phyloP scores from a whole-genome alignment of 1,139 yeast species.

The Taphrina sp. region DNA sequence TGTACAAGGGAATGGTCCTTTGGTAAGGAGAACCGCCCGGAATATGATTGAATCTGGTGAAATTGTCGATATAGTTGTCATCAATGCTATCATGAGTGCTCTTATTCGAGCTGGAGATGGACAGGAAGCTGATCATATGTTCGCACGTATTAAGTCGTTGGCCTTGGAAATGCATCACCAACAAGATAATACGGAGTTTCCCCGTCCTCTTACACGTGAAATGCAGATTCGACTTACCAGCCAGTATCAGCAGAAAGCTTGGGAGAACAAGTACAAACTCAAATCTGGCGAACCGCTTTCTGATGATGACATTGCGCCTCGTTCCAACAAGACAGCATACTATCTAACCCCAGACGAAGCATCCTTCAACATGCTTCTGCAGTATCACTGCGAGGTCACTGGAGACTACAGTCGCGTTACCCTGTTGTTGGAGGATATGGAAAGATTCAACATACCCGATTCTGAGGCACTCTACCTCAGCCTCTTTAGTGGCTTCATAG shows the following conservation, averaged over 20 bases:
- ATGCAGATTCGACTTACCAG: slow-evolving; percentile 1
- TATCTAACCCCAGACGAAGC: slow-evolving; percentile 16
- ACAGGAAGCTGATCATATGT: slow-evolving; percentile 25
- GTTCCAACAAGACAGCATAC: not conserved
- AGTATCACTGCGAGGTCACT: slow-evolving; percentile 18
- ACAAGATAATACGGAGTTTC: not conserved
- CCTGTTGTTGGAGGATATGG: slow-evolving; percentile 10
- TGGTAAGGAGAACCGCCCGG: slow-evolving; percentile 7
- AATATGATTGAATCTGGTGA: slow-evolving; percentile 22
- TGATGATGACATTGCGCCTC: slow-evolving; percentile 14
- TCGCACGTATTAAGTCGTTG: not conserved
- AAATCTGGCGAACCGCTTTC: not conserved
- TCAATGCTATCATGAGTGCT: slow-evolving; percentile 25
- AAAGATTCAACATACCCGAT: slow-evolving; percentile 13
- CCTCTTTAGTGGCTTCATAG: slow-evolving; percentile 13
- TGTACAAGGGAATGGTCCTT: slow-evolving; percentile 6
- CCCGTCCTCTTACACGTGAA: not conserved
- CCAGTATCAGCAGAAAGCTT: slow-evolving; percentile 16
- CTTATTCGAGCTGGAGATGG: slow-evolving; percentile 24
- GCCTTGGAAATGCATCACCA: not conserved
- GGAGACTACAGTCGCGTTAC: slow-evolving; percentile 16
- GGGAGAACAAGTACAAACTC: slow-evolving; percentile 5
- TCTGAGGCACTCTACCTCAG: slow-evolving; percentile 14
- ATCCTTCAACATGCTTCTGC: slow-evolving; percentile 16
- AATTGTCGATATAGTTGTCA: slow-evolving; percentile 25